A percentile compares a stretch with the other conserved stretches of the same genome.
These are phyloP conservation scores for Aspergillus niger DNA, from an alignment of 2,329 filamentous ascomycete species.

Conservation along the genomic window DNA sequence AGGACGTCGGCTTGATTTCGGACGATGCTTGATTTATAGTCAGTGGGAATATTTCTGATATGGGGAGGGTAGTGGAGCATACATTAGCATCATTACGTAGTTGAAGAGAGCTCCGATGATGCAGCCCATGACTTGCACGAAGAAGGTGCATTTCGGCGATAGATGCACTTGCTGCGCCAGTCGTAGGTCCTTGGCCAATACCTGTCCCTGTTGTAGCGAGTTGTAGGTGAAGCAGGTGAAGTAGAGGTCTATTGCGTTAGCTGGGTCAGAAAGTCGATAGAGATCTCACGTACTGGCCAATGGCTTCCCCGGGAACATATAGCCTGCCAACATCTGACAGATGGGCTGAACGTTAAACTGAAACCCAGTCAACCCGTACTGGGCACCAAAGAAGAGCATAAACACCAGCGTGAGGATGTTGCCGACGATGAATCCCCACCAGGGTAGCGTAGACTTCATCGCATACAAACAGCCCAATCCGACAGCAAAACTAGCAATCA, in stretches of 20 bases:
- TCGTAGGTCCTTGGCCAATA: slow-evolving; percentile 4
- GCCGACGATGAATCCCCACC: slow-evolving; percentile 9
- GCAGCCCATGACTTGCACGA: background rate
- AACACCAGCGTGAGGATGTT: slow-evolving; percentile 2
- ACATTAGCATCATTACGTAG: slow-evolving; percentile 8
- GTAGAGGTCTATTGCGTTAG: background rate
- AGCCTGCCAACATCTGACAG: slow-evolving; percentile 8
- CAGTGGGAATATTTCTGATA: too few relatives aligned
- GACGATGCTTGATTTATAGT: background rate
- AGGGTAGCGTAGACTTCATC: slow-evolving; percentile 7
- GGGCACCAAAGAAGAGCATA: slow-evolving; percentile 8
- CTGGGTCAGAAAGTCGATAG: too few relatives aligned
- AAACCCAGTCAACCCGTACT: slow-evolving; percentile 3
- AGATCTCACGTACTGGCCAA: slow-evolving; percentile 1
- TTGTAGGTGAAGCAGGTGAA: slow-evolving; percentile 11
- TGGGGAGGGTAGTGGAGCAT: background rate
- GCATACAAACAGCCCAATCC: slow-evolving; percentile 6
- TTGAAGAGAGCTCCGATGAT: slow-evolving; percentile 6
- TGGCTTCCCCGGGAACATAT: slow-evolving; percentile 5
- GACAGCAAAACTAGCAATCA: slow-evolving; percentile 1
- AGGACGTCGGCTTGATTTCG: slow-evolving; percentile 1
- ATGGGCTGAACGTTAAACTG: slow-evolving; percentile 9
- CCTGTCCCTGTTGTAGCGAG: slow-evolving; percentile 3
- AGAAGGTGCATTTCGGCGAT: slow-evolving; percentile 2
- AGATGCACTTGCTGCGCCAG: slow-evolving; percentile 6